A percentile compares a stretch with the other conserved stretches of the same genome.
Conservation (phyloP, 2,329 filamentous ascomycete species). For the Aurifilum marmelostoma region DNA sequence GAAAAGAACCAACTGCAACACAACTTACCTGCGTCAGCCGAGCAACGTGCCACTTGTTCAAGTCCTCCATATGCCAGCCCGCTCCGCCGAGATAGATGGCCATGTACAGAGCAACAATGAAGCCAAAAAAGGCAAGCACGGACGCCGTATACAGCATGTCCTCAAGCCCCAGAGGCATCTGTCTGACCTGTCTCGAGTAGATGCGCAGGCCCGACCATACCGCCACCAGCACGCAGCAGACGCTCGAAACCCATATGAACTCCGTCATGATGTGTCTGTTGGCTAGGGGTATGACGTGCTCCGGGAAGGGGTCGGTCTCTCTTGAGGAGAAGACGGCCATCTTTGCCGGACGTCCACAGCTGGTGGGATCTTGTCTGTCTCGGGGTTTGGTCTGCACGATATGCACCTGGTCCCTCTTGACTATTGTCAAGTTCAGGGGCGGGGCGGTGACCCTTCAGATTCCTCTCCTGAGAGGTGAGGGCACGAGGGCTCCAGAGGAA, state of each 20-base stretch:
- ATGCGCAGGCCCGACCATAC: slow-evolving; percentile 23
- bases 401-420: neutral
- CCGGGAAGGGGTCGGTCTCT: slow-evolving; percentile 4
- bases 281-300: slow-evolving; percentile 17
- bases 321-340: neutral
- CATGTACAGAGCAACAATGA: slow-evolving; percentile 18
- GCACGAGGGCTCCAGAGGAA: neutral
- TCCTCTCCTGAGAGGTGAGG: neutral
- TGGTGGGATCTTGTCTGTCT: no score
- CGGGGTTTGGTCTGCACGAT: no score
- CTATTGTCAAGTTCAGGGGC: neutral
- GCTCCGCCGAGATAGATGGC: slow-evolving; percentile 17
- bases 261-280: slow-evolving; percentile 6
- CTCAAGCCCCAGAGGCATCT: slow-evolving; percentile 13
- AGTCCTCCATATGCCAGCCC: slow-evolving; percentile 20
- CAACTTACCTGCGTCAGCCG: slow-evolving; percentile 22
- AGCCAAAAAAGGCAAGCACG: slow-evolving; percentile 19
- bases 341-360: neutral
- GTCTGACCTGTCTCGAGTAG: slow-evolving; percentile 18
- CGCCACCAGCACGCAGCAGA: slow-evolving; percentile 17
- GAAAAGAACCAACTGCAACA: neutral
- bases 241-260: slow-evolving; percentile 21
- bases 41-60: slow-evolving; percentile 18
- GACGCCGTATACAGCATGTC: slow-evolving; percentile 19
- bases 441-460: neutral